Conservation (phyloP, 306 rosid species). For the Canavalia ensiformis region DNA sequence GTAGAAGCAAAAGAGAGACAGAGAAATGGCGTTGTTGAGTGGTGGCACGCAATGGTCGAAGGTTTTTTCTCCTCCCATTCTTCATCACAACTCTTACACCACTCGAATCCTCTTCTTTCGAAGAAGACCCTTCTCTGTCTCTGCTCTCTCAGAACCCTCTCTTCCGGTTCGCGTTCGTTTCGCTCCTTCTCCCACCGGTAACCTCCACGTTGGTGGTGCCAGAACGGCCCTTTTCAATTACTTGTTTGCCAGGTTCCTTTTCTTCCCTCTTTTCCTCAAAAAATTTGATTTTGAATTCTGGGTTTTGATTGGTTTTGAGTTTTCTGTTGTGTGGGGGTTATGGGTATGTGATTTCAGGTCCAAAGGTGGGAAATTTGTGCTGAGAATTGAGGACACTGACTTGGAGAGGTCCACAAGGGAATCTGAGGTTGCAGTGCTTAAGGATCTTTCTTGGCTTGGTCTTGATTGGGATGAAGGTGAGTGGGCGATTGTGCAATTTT, state of each 20-base stretch:
- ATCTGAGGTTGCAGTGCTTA: constrained; percentile 87
- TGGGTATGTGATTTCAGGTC: constrained; percentile 58
- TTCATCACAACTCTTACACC: constrained; percentile 52
- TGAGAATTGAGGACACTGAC: constrained; percentile 98
- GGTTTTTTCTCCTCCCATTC: constrained; percentile 53
- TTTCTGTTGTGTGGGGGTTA: background rate
- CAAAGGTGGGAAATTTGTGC: constrained; percentile 87
- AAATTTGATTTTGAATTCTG: background rate
- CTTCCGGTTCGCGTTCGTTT: constrained; percentile 87
- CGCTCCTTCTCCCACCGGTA: constrained; percentile 98
- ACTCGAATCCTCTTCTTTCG: constrained; percentile 36
- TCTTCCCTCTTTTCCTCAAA: background rate
- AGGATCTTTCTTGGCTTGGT: constrained; percentile 96
- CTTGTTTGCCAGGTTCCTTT: constrained; percentile 71
- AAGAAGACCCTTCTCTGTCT: constrained; percentile 64
- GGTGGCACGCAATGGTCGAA: constrained; percentile 65
- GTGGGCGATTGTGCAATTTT: background rate
- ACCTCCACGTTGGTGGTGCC: constrained; percentile 98
- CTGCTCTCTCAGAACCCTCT: constrained; percentile 51
- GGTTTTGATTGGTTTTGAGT: background rate
- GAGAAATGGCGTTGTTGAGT: constrained; percentile 56
- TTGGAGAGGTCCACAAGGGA: constrained; percentile 94
- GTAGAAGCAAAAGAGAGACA: background rate
- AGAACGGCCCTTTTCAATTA: constrained; percentile 91
- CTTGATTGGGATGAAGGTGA: constrained; percentile 96